Evolutionary conservation across 2,329 filamentous ascomycete genomes (phyloP).

Genomic region (Curvularia lunata): DNA sequence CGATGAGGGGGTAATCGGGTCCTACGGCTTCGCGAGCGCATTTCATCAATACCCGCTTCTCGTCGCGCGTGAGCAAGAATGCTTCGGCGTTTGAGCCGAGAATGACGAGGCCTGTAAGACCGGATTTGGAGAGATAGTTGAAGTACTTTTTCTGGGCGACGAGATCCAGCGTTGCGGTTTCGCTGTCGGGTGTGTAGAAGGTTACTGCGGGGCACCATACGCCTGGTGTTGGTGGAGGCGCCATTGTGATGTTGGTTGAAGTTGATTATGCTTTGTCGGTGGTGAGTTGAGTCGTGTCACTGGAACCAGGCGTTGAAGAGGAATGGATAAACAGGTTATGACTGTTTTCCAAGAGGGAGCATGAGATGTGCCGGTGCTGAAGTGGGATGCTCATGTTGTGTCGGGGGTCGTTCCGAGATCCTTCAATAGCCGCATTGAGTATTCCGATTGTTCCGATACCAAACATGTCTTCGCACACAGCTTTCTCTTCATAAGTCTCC

Average conservation of each 20-base stretch:
- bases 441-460: constrained; percentile 11
- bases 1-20: constrained; percentile 53
- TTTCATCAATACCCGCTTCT: constrained; percentile 50
- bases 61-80: constrained; percentile 54
- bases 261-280: neutral
- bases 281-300: neutral
- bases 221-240: constrained; percentile 29
- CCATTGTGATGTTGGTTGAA: constrained; percentile 13
- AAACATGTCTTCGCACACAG: neutral
- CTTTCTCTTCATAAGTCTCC: too few relatives aligned
- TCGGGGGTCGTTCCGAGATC: constrained; percentile 15
- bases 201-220: constrained; percentile 53
- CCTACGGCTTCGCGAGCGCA: constrained; percentile 53
- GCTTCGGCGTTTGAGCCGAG: constrained; percentile 58
- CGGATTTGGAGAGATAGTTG: constrained; percentile 52
- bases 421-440: constrained; percentile 17
- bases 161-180: constrained; percentile 51
- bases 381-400: constrained; percentile 9
- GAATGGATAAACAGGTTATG: neutral
- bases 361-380: too few relatives aligned
- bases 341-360: neutral
- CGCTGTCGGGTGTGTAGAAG: constrained; percentile 51
- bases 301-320: neutral
- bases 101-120: constrained; percentile 54
- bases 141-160: constrained; percentile 53